Base-by-base conservation (phyloP, 306 rosid genomes). In the Rubus parviflorus region DNA sequence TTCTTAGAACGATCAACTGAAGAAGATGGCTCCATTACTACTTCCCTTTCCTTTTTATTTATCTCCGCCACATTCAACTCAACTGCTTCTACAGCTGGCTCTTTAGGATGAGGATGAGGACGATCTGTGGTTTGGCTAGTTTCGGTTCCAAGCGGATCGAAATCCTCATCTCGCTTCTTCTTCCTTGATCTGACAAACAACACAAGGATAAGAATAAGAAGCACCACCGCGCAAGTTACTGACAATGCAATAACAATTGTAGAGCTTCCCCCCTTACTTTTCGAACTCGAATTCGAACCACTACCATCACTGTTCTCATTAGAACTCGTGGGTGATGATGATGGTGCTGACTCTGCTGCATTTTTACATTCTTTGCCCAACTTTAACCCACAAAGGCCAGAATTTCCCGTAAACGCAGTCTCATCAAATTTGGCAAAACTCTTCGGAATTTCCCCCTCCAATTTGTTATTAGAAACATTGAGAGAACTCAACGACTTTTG, bases 381-480 rank as follows among this genome's bases (percentile, higher is more conserved):
- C 30, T 70, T 76, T 15, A 12, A 75, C 25, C 91, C 88, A 23
- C 96, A 93, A 19, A 93, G 83, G 25, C 85, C 88, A 17, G 77
- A 25, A 75, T 94, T 92, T 58, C 91, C 96, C 0, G 46, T 16
- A 72, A 94, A 94, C 0, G 86, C 73, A 37, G 70, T 78, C 22
- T 62, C 35, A 0, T 57, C 17, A 67, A 90, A 85, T 75, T 58
- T 87, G 53, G 76, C 40, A 17, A 94, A 79, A 58, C 83, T 60
- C 20, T 68, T 1, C 0, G 98, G 97, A 19, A 94, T 72, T 83
- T 85, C 83, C 13, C 98, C 98, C 62, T 87, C 96, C 66, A 94
- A 81, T 30, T 84, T 78, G 76, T 94, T 94, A 75, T 89, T 87
- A n/a, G 94, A 89, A 20, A 89, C 66, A 69, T 92, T 40, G 45